Percentiles rank a stretch among this genome's conserved stretches.
These are phyloP conservation scores for Talaromyces borbonicus DNA, from an alignment of 495 filamentous ascomycete species.

Conservation along the genomic window DNA sequence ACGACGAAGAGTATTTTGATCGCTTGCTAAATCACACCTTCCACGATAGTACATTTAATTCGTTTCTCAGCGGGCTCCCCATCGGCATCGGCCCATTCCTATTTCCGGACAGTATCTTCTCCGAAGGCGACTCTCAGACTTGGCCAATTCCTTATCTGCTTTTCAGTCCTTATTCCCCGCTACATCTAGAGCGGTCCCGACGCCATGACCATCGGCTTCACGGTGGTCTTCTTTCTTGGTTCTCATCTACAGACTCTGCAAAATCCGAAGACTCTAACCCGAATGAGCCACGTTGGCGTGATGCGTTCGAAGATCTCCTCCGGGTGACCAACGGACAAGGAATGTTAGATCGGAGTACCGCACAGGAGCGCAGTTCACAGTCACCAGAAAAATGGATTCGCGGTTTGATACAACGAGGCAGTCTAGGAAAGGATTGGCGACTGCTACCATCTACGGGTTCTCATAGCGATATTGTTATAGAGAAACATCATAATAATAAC, in stretches of 20 bases:
- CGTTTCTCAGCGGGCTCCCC: slow-evolving; percentile 27
- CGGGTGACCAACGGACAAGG: slow-evolving; percentile 38
- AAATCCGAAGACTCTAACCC: slow-evolving; percentile 21
- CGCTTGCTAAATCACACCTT: slow-evolving; percentile 8
- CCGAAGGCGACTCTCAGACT: slow-evolving; percentile 18
- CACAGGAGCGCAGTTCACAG: slow-evolving; percentile 16
- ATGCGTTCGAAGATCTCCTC: slow-evolving; percentile 48
- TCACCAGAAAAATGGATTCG: slow-evolving; percentile 28
- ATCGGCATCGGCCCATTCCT: slow-evolving; percentile 19
- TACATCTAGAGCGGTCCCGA: slow-evolving; percentile 34
- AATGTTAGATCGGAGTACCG: slow-evolving; percentile 26
- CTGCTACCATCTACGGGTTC: slow-evolving; percentile 7
- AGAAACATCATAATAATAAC: slow-evolving; percentile 9
- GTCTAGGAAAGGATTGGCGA: slow-evolving; percentile 29
- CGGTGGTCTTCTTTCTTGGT: slow-evolving; percentile 29
- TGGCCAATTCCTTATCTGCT: slow-evolving; percentile 34
- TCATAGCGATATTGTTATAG: slow-evolving; percentile 20
- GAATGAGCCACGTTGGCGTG: slow-evolving; percentile 36
- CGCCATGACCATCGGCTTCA: slow-evolving; percentile 16
- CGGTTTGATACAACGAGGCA: slow-evolving; percentile 28
- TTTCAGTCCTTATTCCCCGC: slow-evolving; percentile 43
- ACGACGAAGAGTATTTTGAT: slow-evolving; percentile 1
- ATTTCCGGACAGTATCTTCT: slow-evolving; percentile 20
- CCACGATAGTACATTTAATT: slow-evolving; percentile 23
- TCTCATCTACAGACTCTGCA: slow-evolving; percentile 28